phyloP scores from a whole-genome alignment of 345 rosid species.

The Arabis hirsuta region DNA sequence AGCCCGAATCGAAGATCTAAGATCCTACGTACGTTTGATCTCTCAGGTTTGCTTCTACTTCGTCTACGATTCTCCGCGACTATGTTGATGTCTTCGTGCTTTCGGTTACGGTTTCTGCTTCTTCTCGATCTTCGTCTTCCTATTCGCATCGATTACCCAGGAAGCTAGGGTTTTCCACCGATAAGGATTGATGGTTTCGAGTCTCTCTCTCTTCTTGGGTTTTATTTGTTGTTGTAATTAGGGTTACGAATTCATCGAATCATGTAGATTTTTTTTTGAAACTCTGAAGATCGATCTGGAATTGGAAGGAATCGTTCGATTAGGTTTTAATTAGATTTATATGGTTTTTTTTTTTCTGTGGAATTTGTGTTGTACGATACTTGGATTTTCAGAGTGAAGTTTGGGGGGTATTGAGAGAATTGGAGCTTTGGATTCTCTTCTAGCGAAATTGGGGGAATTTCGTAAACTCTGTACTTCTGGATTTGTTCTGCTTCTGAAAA shows the following conservation, averaged over 20 bases:
- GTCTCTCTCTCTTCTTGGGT: not conserved
- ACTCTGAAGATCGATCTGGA: not conserved
- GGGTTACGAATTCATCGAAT: conserved; percentile 16
- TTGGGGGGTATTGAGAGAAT: conserved; percentile 20
- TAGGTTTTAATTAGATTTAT: conserved; percentile 14
- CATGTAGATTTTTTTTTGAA: not conserved
- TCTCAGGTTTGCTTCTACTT: conserved; percentile 46
- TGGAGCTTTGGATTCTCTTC: conserved; percentile 16
- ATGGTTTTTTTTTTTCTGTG: not conserved
- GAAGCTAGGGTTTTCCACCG: conserved; percentile 29
- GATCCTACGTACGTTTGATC: conserved; percentile 18
- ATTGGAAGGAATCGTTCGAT: conserved; percentile 1
- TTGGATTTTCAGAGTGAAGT: not conserved
- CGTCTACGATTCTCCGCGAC: not conserved
- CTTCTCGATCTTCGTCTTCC: conserved; percentile 23
- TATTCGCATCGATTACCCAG: conserved; percentile 8
- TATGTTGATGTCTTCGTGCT: conserved; percentile 29
- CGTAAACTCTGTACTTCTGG: no score
- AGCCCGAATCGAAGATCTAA: conserved; percentile 13
- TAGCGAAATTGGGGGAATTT: no score
- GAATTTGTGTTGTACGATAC: conserved; percentile 25
- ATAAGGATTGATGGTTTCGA: not conserved
- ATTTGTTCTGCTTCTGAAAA: not conserved
- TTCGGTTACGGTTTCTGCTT: conserved; percentile 21
- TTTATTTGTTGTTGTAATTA: not conserved